These are phyloP conservation scores for Jasminum sambac DNA, from an alignment of 257 asterid genomes.

Conservation along the genomic window DNA sequence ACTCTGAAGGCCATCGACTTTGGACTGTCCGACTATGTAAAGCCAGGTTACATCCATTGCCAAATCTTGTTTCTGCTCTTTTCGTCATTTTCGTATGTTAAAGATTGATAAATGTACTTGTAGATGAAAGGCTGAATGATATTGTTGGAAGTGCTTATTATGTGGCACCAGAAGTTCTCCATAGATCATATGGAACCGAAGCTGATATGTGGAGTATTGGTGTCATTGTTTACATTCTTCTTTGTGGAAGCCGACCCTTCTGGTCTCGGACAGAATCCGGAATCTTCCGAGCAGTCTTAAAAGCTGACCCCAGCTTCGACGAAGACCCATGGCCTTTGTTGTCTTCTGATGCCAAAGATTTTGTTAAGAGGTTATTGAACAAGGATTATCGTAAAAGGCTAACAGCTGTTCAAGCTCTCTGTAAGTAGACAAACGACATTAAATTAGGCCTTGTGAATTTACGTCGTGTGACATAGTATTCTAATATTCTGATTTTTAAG, in stretches of 20 bases:
- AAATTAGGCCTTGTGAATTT: neutral
- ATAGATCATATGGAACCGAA: slow-evolving; percentile 89
- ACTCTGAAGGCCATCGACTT: slow-evolving; percentile 86
- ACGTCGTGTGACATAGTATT: neutral
- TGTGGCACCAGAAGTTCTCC: slow-evolving; percentile 81
- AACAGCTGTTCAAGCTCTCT: slow-evolving; percentile 86
- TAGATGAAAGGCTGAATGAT: slow-evolving; percentile 86
- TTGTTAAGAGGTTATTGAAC: slow-evolving; percentile 78
- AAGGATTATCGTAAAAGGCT: slow-evolving; percentile 88
- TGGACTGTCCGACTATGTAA: slow-evolving; percentile 90
- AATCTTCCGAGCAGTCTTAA: slow-evolving; percentile 65
- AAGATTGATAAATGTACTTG: slow-evolving; percentile 19
- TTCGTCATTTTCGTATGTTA: slow-evolving; percentile 10
- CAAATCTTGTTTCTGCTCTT: neutral
- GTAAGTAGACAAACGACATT: slow-evolving; percentile 42
- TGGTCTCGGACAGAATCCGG: slow-evolving; percentile 85
- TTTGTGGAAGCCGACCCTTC: slow-evolving; percentile 84
- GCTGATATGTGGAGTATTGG: slow-evolving; percentile 99
- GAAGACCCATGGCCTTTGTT: slow-evolving; percentile 88
- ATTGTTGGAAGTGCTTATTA: slow-evolving; percentile 92
- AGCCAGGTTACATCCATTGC: slow-evolving; percentile 62
- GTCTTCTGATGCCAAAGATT: slow-evolving; percentile 80
- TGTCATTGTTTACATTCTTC: slow-evolving; percentile 85
- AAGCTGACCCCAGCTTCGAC: slow-evolving; percentile 68
- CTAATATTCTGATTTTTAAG: slow-evolving; percentile 36